These are phyloP conservation scores for Globisporangium takayamanum DNA, from an alignment of 352 stramenopile genomes.

Conservation along the genomic window DNA sequence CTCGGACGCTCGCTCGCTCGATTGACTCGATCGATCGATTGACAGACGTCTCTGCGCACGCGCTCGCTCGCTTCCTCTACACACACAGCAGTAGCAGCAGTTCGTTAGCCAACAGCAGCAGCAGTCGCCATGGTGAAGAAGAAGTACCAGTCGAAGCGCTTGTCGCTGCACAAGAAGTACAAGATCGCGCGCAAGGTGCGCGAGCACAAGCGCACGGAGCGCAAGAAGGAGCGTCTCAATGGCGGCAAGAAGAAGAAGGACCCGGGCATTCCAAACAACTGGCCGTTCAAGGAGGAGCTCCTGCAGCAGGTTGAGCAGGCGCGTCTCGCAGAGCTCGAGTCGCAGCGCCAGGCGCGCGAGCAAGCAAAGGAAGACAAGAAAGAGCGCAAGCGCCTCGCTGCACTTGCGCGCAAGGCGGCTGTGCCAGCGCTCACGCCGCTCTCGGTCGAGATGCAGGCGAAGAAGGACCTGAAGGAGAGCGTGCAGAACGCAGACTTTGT, in stretches of 20 bases:
- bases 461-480: constrained; percentile 76
- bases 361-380: constrained; percentile 66
- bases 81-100: constrained; percentile 1
- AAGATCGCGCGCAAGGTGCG: constrained; percentile 91
- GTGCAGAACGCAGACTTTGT: constrained; percentile 60
- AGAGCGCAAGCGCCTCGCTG: constrained; percentile 44
- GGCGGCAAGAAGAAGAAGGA: constrained; percentile 94
- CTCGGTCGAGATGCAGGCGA: constrained; percentile 68
- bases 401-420: constrained; percentile 22
- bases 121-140: constrained; percentile 95
- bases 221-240: constrained; percentile 88
- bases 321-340: constrained; percentile 66
- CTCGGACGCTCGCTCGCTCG: not conserved
- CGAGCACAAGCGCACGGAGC: constrained; percentile 93
- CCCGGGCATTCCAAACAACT: constrained; percentile 97
- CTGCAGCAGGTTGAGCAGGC: constrained; percentile 75
- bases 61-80: not conserved
- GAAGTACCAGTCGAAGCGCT: constrained; percentile 97
- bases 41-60: not conserved
- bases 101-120: constrained; percentile 3
- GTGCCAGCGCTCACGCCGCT: constrained; percentile 39
- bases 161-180: constrained; percentile 98
- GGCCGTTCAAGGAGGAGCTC: constrained; percentile 97
- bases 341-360: constrained; percentile 49
- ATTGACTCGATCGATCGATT: not conserved